Conservation (phyloP, 1,284 basidiomycete genomes). For the Cryptococcus deneoformans region DNA sequence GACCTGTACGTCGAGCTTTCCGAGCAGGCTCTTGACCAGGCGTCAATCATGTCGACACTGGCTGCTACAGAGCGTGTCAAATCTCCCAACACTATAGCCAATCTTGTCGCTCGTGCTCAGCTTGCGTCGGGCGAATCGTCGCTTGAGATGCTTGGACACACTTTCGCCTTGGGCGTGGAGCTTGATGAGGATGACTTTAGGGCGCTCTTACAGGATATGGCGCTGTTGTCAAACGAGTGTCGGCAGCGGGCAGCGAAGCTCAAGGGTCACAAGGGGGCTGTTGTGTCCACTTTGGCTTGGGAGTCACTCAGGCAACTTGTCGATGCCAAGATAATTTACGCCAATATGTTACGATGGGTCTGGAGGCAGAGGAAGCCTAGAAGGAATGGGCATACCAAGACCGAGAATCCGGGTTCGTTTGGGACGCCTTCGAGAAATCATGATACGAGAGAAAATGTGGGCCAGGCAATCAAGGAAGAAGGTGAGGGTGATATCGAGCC, state of each 20-base stretch:
- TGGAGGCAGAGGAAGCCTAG: conserved; percentile 38
- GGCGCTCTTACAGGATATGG: conserved; percentile 38
- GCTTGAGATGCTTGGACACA: conserved; percentile 38
- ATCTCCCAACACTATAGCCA: conserved; percentile 27
- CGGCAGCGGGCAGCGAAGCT: conserved; percentile 38
- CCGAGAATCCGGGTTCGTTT: not conserved
- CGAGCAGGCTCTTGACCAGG: conserved; percentile 47
- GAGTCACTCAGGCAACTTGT: conserved; percentile 39
- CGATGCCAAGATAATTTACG: conserved; percentile 41
- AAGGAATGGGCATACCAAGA: conserved; percentile 1
- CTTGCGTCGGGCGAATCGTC: conserved; percentile 37
- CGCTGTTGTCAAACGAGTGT: conserved; percentile 36
- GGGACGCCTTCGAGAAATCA: not conserved
- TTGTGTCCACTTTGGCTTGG: conserved; percentile 35
- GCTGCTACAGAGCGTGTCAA: conserved; percentile 28
- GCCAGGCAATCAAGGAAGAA: conserved; percentile 10
- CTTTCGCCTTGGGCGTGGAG: conserved; percentile 34
- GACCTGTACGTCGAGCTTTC: conserved; percentile 41
- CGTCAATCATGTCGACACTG: conserved; percentile 45
- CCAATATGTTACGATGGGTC: conserved; percentile 35
- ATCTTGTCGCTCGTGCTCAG: conserved; percentile 44
- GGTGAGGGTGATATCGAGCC: conserved; percentile 10
- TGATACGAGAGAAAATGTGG: not conserved
- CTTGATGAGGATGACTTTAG: conserved; percentile 45
- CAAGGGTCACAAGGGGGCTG: conserved; percentile 34